Evolutionary conservation across 305 asterid genomes (phyloP).

Genomic region (Solanum aculeatissimum): DNA sequence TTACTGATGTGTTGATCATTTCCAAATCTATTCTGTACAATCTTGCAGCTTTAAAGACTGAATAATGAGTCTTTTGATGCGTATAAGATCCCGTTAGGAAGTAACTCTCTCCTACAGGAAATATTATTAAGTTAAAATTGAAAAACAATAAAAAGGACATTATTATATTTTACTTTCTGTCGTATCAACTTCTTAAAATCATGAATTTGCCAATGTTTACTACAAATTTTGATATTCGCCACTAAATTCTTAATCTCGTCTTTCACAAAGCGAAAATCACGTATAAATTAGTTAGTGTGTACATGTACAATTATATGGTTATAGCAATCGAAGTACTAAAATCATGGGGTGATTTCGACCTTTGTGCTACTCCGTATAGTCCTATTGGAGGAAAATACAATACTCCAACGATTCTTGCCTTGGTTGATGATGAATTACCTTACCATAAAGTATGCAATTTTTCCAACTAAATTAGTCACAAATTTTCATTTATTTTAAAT

Average conservation of each 20-base stretch:
- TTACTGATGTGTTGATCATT: not conserved
- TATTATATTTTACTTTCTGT: not conserved
- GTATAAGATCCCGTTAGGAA: not conserved
- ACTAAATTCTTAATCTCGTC: not conserved
- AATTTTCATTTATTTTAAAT: too few relatives aligned
- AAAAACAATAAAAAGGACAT: not conserved
- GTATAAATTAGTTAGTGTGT: too few relatives aligned
- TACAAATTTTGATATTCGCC: not conserved
- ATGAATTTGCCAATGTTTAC: not conserved
- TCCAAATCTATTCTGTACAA: slow-evolving; percentile 2
- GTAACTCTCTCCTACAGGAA: not conserved
- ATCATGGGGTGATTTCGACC: too few relatives aligned
- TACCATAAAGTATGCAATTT: not conserved
- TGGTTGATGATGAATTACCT: too few relatives aligned
- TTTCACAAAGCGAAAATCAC: too few relatives aligned
- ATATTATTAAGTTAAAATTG: not conserved
- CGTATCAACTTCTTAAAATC: not conserved
- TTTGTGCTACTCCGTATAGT: too few relatives aligned
- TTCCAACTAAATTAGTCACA: not conserved
- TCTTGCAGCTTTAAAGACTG: not conserved
- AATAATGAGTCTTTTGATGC: not conserved
- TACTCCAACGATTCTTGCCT: too few relatives aligned
- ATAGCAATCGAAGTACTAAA: too few relatives aligned
- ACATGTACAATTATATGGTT: too few relatives aligned
- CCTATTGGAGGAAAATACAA: too few relatives aligned